Conservation (phyloP, 306 rosid species). For the Cicer bijugum region DNA sequence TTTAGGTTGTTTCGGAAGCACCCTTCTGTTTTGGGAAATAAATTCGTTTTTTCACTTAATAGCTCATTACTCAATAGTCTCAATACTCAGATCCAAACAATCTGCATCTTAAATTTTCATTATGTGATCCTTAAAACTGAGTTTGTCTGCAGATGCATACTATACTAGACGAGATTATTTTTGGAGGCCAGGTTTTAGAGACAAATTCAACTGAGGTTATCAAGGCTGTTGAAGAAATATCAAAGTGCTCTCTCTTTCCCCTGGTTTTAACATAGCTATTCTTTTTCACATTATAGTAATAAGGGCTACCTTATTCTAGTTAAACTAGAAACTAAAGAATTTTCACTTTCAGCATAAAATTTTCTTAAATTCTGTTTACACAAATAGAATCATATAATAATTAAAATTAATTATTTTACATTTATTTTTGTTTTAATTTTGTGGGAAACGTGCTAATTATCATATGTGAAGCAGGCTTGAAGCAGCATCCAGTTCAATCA, state of each 20-base stretch:
- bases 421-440: neutral
- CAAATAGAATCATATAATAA: neutral
- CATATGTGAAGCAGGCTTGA: slow-evolving; percentile 66
- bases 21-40: slow-evolving; percentile 13
- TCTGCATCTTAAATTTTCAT: slow-evolving; percentile 33
- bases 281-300: slow-evolving; percentile 9
- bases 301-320: slow-evolving; percentile 15
- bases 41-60: slow-evolving; percentile 14
- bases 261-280: slow-evolving; percentile 3
- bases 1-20: slow-evolving; percentile 18
- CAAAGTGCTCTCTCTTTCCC: slow-evolving; percentile 61
- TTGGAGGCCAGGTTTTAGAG: slow-evolving; percentile 94
- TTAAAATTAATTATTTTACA: neutral
- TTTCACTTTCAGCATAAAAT: neutral
- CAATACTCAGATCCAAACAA: neutral
- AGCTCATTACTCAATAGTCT: neutral
- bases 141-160: slow-evolving; percentile 71
- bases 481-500: slow-evolving; percentile 74
- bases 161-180: slow-evolving; percentile 81
- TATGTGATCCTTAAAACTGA: slow-evolving; percentile 20
- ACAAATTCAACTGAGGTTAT: slow-evolving; percentile 84
- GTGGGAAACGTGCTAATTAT: neutral
- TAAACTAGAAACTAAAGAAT: slow-evolving; percentile 14
- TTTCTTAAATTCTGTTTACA: neutral
- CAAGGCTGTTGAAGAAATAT: slow-evolving; percentile 85